phyloP scores from a whole-genome alignment of 1,139 yeast genomes.

The Saccharomycopsis hybrid region DNA sequence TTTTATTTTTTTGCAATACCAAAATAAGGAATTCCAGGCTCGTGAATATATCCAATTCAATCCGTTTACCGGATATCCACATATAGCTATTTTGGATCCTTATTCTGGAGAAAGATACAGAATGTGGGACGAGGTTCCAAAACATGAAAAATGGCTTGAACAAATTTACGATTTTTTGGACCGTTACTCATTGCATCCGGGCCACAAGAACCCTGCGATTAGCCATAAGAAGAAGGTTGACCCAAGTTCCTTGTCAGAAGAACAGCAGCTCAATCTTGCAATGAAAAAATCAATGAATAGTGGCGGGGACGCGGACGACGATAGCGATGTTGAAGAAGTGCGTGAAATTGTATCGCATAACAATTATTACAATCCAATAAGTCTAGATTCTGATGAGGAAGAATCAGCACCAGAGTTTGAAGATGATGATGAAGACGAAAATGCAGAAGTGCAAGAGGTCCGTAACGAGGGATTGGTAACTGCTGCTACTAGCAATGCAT shows the following conservation, averaged over 20 bases:
- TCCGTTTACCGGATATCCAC: constrained; percentile 61
- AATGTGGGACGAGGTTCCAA: constrained; percentile 54
- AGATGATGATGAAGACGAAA: constrained; percentile 19
- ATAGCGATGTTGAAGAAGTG: constrained; percentile 16
- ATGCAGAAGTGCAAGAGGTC: constrained; percentile 12
- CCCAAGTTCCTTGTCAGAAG: constrained; percentile 65
- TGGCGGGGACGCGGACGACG: constrained; percentile 27
- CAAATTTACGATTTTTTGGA: constrained; percentile 55
- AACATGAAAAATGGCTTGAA: constrained; percentile 46
- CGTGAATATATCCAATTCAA: constrained; percentile 65
- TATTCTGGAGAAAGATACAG: constrained; percentile 86
- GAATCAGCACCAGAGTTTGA: constrained; percentile 22
- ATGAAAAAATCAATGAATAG: constrained; percentile 52
- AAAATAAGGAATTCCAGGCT: constrained; percentile 70
- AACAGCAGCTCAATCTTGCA: constrained; percentile 78
- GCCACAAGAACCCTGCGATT: constrained; percentile 62
- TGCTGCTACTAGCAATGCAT: not conserved
- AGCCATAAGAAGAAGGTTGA: constrained; percentile 48
- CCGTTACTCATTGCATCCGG: constrained; percentile 60
- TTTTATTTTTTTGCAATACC: constrained; percentile 79
- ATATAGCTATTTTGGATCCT: constrained; percentile 88
- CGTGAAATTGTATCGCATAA: constrained; percentile 22
- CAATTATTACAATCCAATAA: constrained; percentile 22
- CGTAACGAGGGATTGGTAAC: not conserved
- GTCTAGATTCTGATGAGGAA: constrained; percentile 23